Base-by-base conservation (phyloP, 805 yeast species). In the Metschnikowia matae region DNA sequence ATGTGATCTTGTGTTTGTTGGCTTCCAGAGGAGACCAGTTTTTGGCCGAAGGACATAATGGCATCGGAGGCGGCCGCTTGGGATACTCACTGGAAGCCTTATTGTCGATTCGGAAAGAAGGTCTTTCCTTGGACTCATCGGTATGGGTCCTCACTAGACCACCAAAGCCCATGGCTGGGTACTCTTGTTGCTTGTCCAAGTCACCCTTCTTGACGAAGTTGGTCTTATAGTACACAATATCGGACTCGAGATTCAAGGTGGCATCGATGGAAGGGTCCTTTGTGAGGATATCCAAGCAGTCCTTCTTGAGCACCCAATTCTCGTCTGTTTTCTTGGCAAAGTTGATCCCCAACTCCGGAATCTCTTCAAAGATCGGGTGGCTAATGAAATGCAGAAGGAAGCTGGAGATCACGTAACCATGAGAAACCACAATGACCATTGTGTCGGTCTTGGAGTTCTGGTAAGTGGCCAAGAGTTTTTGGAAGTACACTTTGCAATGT, bases 291-390 rank as follows among this genome's bases (percentile, higher is more conserved):
- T 60, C 64, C 44, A 73, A 56, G 18, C 73, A 63, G 59, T 73
- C 77, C 32, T 62, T 61, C 13, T 57, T 41, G 34, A 73, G 56
- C 15, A 48, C 58, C 78, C 78, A 73, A 6, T 56, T 59, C 36
- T 57, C 64, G 20, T 55, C 49, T 3, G 46, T 49, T 32, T 66
- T 54, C 17, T 48, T 40, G 31, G 78, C 77, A 45, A 49, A 66
- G 56, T 70, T 72, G 34, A 71, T 50, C 31, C 61, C 59, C 17
- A 71, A 68, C 51, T 70, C 77, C 3, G 77, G 75, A 18, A 73
- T 70, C 52, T 73, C 78, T 52, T 72, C 71, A 57, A 73, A 73
- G 11, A 73, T 68, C 6, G 78, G 77, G 57, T 71, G 77, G 54
- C 67, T 71, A 46, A 71, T 64, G 55, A 73, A 73, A 52, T 68